phyloP scores from a whole-genome alignment of 345 rosid species.

The Anastatica hierochuntica region DNA sequence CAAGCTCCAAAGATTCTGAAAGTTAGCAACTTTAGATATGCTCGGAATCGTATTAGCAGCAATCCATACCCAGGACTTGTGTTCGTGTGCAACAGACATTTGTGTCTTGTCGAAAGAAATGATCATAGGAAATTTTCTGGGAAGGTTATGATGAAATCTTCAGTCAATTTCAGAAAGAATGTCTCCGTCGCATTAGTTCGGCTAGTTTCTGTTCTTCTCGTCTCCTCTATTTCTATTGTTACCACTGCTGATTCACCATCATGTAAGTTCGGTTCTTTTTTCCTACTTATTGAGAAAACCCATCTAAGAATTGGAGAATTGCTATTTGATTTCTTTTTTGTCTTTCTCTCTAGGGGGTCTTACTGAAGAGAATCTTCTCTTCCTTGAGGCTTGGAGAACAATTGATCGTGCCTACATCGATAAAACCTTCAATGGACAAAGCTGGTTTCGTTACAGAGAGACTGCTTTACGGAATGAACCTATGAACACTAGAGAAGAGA shows the following conservation, averaged over 20 bases:
- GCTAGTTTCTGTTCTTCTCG: conserved; percentile 39
- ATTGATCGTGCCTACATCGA: conserved; percentile 89
- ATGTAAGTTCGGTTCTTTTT: conserved; percentile 37
- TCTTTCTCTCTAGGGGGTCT: conserved; percentile 49
- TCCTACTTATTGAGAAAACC: background rate
- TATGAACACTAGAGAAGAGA: conserved; percentile 81
- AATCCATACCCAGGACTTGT: conserved; percentile 21
- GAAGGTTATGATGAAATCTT: conserved; percentile 15
- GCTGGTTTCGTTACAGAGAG: conserved; percentile 97
- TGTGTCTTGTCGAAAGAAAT: conserved; percentile 17
- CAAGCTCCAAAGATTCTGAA: conserved; percentile 22
- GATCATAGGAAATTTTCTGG: conserved; percentile 12
- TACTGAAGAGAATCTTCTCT: conserved; percentile 74
- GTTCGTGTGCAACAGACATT: conserved; percentile 16
- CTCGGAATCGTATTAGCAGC: background rate
- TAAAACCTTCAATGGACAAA: conserved; percentile 87
- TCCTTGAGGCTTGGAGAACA: conserved; percentile 94
- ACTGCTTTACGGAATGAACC: conserved; percentile 76
- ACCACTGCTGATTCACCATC: conserved; percentile 39
- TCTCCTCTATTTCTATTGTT: conserved; percentile 52
- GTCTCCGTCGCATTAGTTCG: conserved; percentile 37
- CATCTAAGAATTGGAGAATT: background rate
- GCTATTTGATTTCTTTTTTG: background rate
- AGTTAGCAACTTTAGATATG: conserved; percentile 24
- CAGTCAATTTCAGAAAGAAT: conserved; percentile 31